Percentiles rank a stretch among this genome's conserved stretches.
Evolutionary conservation across 495 filamentous ascomycete species (phyloP).

Genomic region (Clavariopsis aquatica): DNA sequence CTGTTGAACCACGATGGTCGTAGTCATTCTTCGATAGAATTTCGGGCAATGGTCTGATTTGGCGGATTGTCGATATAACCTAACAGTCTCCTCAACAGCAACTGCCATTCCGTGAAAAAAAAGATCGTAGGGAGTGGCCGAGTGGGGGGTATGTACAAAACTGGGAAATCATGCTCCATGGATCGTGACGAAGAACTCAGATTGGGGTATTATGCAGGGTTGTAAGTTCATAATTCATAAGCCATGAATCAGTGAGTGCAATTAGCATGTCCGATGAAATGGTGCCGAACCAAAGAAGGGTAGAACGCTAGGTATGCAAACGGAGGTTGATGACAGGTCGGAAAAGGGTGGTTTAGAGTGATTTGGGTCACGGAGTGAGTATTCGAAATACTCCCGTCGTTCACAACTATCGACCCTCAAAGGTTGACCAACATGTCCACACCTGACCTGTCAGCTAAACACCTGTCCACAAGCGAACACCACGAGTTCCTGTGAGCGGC

Average conservation of each 20-base stretch:
- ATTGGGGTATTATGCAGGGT: background rate
- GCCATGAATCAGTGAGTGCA: background rate
- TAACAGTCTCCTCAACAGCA: too few relatives aligned
- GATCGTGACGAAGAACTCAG: background rate
- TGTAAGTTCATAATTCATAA: background rate
- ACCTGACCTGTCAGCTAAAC: conserved; percentile 2
- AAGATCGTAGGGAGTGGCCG: background rate
- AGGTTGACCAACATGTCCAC: background rate
- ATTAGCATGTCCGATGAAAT: background rate
- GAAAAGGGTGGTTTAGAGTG: background rate
- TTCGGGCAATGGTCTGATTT: too few relatives aligned
- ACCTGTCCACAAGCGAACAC: conserved; percentile 10
- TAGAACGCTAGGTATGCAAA: background rate
- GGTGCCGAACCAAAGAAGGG: background rate
- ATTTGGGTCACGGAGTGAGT: background rate
- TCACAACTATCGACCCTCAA: background rate
- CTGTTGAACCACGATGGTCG: too few relatives aligned
- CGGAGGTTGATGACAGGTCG: background rate
- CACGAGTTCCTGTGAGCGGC: background rate
- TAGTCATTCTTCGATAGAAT: too few relatives aligned
- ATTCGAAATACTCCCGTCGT: background rate
- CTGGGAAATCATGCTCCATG: too few relatives aligned
- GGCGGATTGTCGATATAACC: too few relatives aligned
- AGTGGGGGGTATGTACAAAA: background rate
- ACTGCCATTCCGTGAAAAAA: too few relatives aligned